A percentile compares a stretch with the other conserved stretches of the same genome.
These are phyloP conservation scores for Aurantiochytrium sp. DNA, from an alignment of 108 stramenopile genomes.

Conservation along the genomic window DNA sequence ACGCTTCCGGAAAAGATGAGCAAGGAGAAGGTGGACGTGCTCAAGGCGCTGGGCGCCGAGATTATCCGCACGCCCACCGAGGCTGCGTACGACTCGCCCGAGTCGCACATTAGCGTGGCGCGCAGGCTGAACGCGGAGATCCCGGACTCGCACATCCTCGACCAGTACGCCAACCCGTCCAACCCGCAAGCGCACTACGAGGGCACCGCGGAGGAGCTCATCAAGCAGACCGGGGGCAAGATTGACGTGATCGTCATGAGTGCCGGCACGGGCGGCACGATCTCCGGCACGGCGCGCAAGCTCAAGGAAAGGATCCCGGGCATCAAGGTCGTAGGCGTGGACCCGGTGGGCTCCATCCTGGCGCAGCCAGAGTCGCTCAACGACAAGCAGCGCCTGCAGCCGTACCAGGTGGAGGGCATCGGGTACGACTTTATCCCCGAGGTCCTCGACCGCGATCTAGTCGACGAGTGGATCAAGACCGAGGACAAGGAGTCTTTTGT, in stretches of 20 bases:
- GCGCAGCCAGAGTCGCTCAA: conserved; percentile 71
- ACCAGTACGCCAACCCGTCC: conserved; percentile 77
- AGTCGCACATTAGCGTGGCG: conserved; percentile 82
- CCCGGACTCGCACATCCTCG: conserved; percentile 78
- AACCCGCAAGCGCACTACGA: conserved; percentile 89
- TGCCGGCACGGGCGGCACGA: conserved; percentile 36
- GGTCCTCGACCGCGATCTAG: conserved; percentile 72
- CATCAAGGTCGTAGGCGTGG: conserved; percentile 73
- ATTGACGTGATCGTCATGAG: conserved; percentile 70
- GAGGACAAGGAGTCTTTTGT: conserved; percentile 69
- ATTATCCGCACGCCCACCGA: conserved; percentile 86
- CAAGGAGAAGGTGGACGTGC: conserved; percentile 85
- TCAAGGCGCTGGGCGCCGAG: conserved; percentile 83
- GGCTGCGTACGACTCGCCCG: conserved; percentile 77
- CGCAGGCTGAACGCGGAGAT: conserved; percentile 73
- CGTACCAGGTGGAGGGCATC: conserved; percentile 85
- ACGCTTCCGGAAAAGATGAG: conserved; percentile 87
- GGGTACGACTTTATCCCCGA: conserved; percentile 90
- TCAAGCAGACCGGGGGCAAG: conserved; percentile 67
- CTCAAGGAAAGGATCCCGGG: conserved; percentile 71
- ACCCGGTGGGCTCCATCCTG: conserved; percentile 60
- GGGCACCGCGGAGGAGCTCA: conserved; percentile 81
- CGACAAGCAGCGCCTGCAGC: conserved; percentile 62
- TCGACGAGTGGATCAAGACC: conserved; percentile 77
- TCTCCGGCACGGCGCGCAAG: conserved; percentile 71